phyloP scores from a whole-genome alignment of 202 grass and related monocot genomes.

The Sporobolus alterniflorus region DNA sequence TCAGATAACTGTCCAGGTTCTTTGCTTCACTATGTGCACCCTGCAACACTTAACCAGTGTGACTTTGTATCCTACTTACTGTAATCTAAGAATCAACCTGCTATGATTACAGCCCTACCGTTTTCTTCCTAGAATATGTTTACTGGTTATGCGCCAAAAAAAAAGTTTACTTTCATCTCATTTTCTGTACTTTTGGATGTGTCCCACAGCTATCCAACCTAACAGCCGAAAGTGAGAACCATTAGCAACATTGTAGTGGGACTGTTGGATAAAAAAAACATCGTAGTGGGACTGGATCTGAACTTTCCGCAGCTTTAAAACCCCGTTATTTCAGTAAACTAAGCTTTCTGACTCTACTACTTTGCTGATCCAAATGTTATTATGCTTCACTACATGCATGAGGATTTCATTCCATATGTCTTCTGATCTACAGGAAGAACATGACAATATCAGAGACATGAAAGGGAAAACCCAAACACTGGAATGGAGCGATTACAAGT shows the following conservation, averaged over 20 bases:
- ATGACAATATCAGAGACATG: constrained; percentile 65
- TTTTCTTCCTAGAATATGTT: constrained; percentile 2
- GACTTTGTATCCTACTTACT: not conserved
- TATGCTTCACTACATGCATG: not conserved
- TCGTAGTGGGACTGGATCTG: not conserved
- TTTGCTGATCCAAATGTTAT: not conserved
- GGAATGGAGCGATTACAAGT: constrained; percentile 93
- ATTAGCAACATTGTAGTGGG: not conserved
- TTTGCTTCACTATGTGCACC: constrained; percentile 15
- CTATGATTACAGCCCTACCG: not conserved
- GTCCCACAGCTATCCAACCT: constrained; percentile 6
- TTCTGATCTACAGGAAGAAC: constrained; percentile 75
- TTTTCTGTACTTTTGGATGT: constrained; percentile 20
- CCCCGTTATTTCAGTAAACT: not conserved
- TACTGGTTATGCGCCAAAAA: not conserved
- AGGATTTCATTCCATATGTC: constrained; percentile 4
- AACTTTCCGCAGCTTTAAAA: not conserved
- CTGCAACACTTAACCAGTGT: constrained; percentile 4
- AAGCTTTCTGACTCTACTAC: not conserved
- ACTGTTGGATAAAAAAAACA: not conserved
- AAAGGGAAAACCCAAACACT: constrained; percentile 56
- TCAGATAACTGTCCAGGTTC: constrained; percentile 2
- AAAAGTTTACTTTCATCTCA: not conserved
- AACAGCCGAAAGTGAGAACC: not conserved
- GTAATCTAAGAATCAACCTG: constrained; percentile 18